Evolutionary conservation across 495 filamentous ascomycete species (phyloP), one percentile per base, ranked within the genome.

Genomic region (Aspergillus cavernicola): DNA sequence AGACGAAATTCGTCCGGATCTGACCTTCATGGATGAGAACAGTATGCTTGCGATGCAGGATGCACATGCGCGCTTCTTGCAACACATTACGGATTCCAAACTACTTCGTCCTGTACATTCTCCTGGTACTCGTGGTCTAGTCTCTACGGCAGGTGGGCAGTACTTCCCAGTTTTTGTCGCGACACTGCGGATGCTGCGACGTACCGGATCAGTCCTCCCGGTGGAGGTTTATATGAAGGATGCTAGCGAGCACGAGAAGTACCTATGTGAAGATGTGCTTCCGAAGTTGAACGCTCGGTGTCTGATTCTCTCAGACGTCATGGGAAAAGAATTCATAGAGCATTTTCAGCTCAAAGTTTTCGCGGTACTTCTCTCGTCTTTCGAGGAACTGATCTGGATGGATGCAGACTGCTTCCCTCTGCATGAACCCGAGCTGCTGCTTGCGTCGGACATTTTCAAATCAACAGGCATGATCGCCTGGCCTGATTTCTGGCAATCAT

Each of bases 291-390:
- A 77, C 52, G 81, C 79, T 5, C 67, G 63, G 31, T 86, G 83
- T 59, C 43, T 83, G 15, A 60, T 80, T 4, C 50, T 80, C 10
- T 71, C 72, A 0, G 74, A 78, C 26, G 57, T 80, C 6, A 51
- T 78, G 11, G 71, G 69, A 8, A 68, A 67, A 28, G 60, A 68
- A 10, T 48, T 60, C 8, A 72, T 77, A 47, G 67, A 62, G 55
- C 68, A 74, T 46, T 85, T 74, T 55, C 83, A 86, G 58, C 75
- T 82, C 56, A 85, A 85, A 63, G 65, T 72, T n/a, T 75, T 85
- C 49, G 75, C 83, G 2, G 71, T 85, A 5, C 67, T 85, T 1
- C 80, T 84, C 58, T 84, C 80, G 0, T 75, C 76, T 9, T 86
- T 85, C 37, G 75, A 82, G 58, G 66, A 80, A 44, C 67, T 86